phyloP scores from a whole-genome alignment of 768 basidiomycete genomes.

The Mycena filopes region DNA sequence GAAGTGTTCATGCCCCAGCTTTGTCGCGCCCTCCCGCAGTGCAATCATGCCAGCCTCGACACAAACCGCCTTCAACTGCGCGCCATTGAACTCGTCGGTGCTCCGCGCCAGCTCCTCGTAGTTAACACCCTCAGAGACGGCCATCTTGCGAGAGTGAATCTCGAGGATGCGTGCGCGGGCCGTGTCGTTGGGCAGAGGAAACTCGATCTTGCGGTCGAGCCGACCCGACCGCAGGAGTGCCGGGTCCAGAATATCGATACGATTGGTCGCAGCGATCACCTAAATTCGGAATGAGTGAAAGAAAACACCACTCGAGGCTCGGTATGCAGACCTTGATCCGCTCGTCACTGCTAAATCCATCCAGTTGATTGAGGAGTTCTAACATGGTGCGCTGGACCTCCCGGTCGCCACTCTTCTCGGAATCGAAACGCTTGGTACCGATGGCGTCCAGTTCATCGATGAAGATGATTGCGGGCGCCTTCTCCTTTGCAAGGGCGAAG shows the following conservation, averaged over 20 bases:
- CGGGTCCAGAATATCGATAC: conserved; percentile 98
- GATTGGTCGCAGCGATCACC: conserved; percentile 99
- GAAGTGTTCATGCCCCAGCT: conserved; percentile 95
- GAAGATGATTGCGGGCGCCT: conserved; percentile 98
- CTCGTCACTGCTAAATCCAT: conserved; percentile 97
- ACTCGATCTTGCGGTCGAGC: conserved; percentile 98
- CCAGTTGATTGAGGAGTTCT: conserved; percentile 96
- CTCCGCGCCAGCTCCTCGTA: conserved; percentile 96
- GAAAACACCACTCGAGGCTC: conserved; percentile 9
- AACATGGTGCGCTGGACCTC: conserved; percentile 99
- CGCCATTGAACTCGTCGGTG: conserved; percentile 99
- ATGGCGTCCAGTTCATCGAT: conserved; percentile 99
- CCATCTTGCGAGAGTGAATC: conserved; percentile 98
- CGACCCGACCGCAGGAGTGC: conserved; percentile 98
- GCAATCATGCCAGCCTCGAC: conserved; percentile 99
- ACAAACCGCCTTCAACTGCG: conserved; percentile 96
- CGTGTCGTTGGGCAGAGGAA: conserved; percentile 94
- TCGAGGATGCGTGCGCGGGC: conserved; percentile 97
- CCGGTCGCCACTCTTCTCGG: conserved; percentile 98
- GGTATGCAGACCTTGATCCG: conserved; percentile 85
- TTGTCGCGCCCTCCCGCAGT: conserved; percentile 89
- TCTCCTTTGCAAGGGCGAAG: conserved; percentile 97
- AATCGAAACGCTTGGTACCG: conserved; percentile 98
- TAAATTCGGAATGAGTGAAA: conserved; percentile 42
- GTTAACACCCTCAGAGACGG: conserved; percentile 87